These are phyloP conservation scores for Talaromyces trachyspermus DNA, from an alignment of 495 filamentous ascomycete genomes.

Conservation along the genomic window DNA sequence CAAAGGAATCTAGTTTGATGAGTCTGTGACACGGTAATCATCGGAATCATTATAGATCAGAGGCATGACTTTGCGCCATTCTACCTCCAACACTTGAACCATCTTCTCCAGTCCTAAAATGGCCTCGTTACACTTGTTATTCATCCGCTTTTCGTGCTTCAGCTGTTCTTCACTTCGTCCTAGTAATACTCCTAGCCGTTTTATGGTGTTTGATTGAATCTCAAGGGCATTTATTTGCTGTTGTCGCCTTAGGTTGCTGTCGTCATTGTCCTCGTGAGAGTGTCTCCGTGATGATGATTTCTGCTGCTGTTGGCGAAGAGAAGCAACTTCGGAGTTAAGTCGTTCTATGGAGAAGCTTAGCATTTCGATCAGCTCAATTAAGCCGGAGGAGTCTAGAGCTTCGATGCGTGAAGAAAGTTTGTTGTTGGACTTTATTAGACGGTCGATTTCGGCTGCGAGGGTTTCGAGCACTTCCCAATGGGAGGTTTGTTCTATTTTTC, in stretches of 20 bases:
- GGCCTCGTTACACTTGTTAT: neutral
- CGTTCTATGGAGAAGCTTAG: neutral
- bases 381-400: neutral
- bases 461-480: too few species aligned
- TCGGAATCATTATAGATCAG: neutral
- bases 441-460: neutral
- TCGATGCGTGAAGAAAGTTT: slow-evolving; percentile 1
- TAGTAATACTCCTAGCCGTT: neutral
- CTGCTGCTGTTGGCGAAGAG: neutral
- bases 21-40: too few species aligned
- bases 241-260: neutral
- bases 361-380: neutral
- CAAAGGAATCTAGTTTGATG: too few species aligned
- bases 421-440: slow-evolving; percentile 1
- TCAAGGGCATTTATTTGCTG: neutral
- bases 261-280: neutral
- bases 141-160: neutral
- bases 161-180: slow-evolving; percentile 6
- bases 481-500: neutral
- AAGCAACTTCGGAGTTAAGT: neutral
- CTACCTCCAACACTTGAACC: neutral
- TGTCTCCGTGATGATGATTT: too few species aligned
- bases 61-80: neutral
- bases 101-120: neutral
- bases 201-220: neutral